Conservation (phyloP, 345 rosid genomes). For the Citrus inodora region DNA sequence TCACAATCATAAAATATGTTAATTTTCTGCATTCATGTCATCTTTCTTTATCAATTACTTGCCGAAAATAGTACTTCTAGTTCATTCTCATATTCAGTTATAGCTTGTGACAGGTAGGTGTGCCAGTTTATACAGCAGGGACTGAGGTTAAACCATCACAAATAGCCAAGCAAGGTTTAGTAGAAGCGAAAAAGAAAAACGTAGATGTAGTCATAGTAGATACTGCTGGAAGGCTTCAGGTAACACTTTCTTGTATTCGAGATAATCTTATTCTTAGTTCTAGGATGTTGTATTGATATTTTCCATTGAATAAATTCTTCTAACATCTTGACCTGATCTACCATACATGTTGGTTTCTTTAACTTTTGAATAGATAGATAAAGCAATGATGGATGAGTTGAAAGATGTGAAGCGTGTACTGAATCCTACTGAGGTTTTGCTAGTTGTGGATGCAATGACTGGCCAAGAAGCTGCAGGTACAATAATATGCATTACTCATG, state of each 20-base stretch:
- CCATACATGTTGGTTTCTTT: neutral
- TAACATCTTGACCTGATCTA: neutral
- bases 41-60: neutral
- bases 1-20: neutral
- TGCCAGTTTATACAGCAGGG: conserved; percentile 86
- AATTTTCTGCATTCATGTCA: neutral
- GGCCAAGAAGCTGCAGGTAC: conserved; percentile 99
- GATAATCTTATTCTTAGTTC: neutral
- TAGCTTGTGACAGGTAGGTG: conserved; percentile 72
- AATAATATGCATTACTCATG: neutral
- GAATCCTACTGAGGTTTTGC: conserved; percentile 90
- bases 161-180: conserved; percentile 84
- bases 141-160: conserved; percentile 83
- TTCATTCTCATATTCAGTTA: conserved; percentile 24
- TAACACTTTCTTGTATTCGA: conserved; percentile 18
- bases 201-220: conserved; percentile 88
- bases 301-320: neutral
- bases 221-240: conserved; percentile 99
- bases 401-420: conserved; percentile 84
- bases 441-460: conserved; percentile 99
- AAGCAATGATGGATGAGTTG: conserved; percentile 96
- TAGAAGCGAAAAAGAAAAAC: conserved; percentile 78
- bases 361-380: conserved; percentile 63
- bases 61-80: neutral
- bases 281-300: neutral